Evolutionary conservation across 805 yeast genomes (phyloP), one percentile per base, ranked within the genome.

Genomic region (baker's yeast (Saccharomyces cerevisiae)): DNA sequence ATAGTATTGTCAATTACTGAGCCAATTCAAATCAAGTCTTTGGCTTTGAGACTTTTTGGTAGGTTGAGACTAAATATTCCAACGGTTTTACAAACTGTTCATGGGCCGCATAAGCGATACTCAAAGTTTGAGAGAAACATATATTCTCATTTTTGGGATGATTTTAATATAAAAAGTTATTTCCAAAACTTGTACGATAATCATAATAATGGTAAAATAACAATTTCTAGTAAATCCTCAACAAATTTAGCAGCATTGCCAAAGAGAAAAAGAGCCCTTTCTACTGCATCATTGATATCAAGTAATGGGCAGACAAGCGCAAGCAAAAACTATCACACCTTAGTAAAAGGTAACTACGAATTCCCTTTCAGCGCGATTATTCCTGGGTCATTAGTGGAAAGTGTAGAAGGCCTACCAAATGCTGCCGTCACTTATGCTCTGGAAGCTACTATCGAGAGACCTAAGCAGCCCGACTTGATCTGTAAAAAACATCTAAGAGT

Each of bases 321-420:
- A 17, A 26, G 6, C n/a, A 28, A 60, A 62, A 17, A 54, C 62
- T 47, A 67, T 41, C 80, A 78, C 54, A 70, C 77, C 3, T 67
- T 86, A 51, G 76, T 76, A 1, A 81, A 79, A 55, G 98, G 98
- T 0, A 89, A 88, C 69, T 90, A 92, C 66, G 96, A 87, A 64
- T 81, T 92, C 62, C 98, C 98, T 0, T 92, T 94, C 67, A 84
- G 85, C 57, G 79, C 91, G 0, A 78, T 90, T 24, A 65, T 92
- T 24, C 96, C 96, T 0, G 97, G 98, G 0, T 76, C 82, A 32
- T 77, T 87, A 49, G 83, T 88, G 1, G 98, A 92, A 68, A 84
- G 95, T 29, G 85, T 94, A 5, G 97, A 91, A 67, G 97, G 97
- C 14, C 75, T 90, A 51, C 89, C 89, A 1, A 86, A 92, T 52